Evolutionary conservation across 768 basidiomycete genomes (phyloP), one percentile per base, ranked within the genome.

Genomic region (Auricularia auricula-judae): DNA sequence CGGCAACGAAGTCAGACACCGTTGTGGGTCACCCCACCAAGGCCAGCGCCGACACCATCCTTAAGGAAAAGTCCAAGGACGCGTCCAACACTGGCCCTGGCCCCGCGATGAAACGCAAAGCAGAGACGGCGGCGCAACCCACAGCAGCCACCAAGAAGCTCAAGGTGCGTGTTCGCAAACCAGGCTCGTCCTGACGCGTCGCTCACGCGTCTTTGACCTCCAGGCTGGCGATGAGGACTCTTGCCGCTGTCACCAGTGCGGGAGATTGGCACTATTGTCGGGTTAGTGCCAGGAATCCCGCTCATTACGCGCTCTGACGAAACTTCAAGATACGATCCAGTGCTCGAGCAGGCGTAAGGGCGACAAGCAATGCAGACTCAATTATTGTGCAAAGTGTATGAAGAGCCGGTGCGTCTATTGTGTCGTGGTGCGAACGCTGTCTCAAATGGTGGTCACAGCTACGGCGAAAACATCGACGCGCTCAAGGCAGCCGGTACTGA

Each of bases 341-440:
- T 66, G 66, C 36, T 61, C 65, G 0, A 35, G 58, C 61, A 36
- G 14, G 14, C 34, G n/a, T 4, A 66, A 39, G 4, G 56, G 8
- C 12, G 39, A 58, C 36, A 64, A 43, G 10, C 42, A 56, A 64
- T 66, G 66, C 43, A 51, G 54, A 10, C 42, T 63, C 21, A 44
- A 59, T 7, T 88, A 84, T 67, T 91, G 89, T 75, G 80, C 77
- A 58, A 65, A 76, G 2, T 91, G 89, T 68, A 78, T 91, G 68
- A 84, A 80, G 73, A 88, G 86, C 69, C 78, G 63, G 66, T 64
- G 12, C 23, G 39, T 59, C 3, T 21, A 3, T 59, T 43, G 14
- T 21, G 33, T 62, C 62, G n/a, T 29, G 29, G 23, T 29, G 16
- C 62, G 53, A 16, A 63, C n/a, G 18, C 16, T 39, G 1, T 63